phyloP scores from a whole-genome alignment of 2,329 filamentous ascomycete genomes.

The Microdochium trichocladiopsis region DNA sequence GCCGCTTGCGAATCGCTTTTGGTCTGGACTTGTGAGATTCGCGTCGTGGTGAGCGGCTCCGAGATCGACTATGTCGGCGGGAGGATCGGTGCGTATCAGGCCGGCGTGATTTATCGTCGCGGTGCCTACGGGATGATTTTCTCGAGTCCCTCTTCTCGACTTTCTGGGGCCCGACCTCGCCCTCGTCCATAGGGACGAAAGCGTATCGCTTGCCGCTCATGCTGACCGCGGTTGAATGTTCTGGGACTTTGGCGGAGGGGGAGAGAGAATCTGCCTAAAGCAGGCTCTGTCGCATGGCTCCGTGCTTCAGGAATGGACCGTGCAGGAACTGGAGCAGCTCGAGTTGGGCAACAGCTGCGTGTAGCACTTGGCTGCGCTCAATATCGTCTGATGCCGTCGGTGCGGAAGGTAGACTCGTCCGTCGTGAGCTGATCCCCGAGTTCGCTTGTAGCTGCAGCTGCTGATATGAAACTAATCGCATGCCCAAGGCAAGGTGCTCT shows the following conservation, averaged over 20 bases:
- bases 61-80: conserved; percentile 13
- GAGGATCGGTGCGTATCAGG: conserved; percentile 17
- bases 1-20: conserved; percentile 34
- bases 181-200: conserved; percentile 60
- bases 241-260: background rate
- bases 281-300: too few species aligned
- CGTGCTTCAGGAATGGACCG: too few species aligned
- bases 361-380: too few species aligned
- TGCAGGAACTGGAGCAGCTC: too few species aligned
- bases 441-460: too few species aligned
- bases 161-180: conserved; percentile 48
- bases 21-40: conserved; percentile 20
- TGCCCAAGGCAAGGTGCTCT: too few species aligned
- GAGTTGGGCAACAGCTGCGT: too few species aligned
- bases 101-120: conserved; percentile 21
- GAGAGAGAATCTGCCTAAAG: background rate
- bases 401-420: too few species aligned
- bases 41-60: conserved; percentile 21
- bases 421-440: too few species aligned
- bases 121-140: conserved; percentile 19
- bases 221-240: background rate
- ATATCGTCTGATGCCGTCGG: too few species aligned
- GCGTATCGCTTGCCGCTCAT: conserved; percentile 56
- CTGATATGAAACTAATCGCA: too few species aligned
- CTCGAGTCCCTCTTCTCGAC: conserved; percentile 38